Base-by-base conservation (phyloP, 768 basidiomycete genomes). In the Rhodotorula graminis region DNA sequence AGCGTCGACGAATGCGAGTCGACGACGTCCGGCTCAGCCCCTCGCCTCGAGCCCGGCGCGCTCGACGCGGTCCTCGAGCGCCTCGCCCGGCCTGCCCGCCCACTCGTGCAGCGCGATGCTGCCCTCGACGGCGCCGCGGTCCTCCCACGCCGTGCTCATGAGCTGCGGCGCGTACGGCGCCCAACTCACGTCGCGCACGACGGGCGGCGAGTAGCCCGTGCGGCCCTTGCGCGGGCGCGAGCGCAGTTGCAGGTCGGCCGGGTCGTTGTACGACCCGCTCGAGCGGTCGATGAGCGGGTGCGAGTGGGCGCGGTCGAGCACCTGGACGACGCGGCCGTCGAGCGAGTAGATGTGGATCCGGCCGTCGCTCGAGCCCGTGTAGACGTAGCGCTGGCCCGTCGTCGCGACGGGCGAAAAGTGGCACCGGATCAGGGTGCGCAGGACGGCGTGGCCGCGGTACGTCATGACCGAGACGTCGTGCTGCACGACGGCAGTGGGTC, bases 141-240 rank as follows among this genome's bases (percentile, higher is more conserved):
- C 88, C 56, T 89, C 88, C 95, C 96, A 98, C 7, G 88, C 93
- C 12, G 90, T 91, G 73, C 90, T 93, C 88, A 99, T 90, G 60
- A 99, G 80, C 31, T 90, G 88, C 52, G 95, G 93, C 84, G 94
- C 89, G 87, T 90, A 79, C 25, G 90, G 87, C 80, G 93, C 92
- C 96, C 96, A 99, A 79, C 90, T 90, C 72, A 97, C 93, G 79
- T 98, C 95, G 56, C 95, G 88, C 8, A 97, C 93, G 73, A 90
- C 91, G 78, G 78, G 61, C 62, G 52, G 77, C 69, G 57, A 80
- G 79, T 70, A 56, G 78, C 73, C 27, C 81, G 79, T 29, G 71
- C 75, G 29, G 79, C 44, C 44, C 23, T 49, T 58, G 42, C 37
- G 27, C 55, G 15, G 16, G 23, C 47, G 31, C n/a, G 44, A 25